Percentiles rank a stretch among this genome's conserved stretches.
These are phyloP conservation scores for Ophiocordyceps australis DNA, from an alignment of 2,329 filamentous ascomycete species.

Conservation along the genomic window DNA sequence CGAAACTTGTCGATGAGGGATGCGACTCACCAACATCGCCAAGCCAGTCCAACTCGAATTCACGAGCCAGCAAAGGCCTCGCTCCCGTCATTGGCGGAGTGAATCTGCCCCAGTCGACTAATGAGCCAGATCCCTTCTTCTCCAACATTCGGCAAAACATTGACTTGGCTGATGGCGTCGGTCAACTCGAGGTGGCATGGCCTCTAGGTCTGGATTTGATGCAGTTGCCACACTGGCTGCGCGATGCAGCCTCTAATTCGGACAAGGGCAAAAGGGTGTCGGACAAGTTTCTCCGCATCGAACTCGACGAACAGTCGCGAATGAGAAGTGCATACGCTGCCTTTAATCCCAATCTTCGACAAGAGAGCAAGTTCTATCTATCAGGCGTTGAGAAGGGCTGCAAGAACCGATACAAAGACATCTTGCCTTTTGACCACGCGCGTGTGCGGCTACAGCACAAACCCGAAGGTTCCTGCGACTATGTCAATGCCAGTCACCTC, in stretches of 20 bases:
- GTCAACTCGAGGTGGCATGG: constrained; percentile 47
- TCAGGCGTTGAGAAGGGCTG: constrained; percentile 86
- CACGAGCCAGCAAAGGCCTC: constrained; percentile 23
- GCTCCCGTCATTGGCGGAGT: constrained; percentile 77
- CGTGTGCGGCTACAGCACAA: constrained; percentile 63
- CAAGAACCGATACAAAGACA: constrained; percentile 97
- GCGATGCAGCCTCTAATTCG: constrained; percentile 41
- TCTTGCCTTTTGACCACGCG: constrained; percentile 88
- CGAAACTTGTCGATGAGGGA: constrained; percentile 40
- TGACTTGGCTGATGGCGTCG: constrained; percentile 84
- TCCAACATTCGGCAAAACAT: constrained; percentile 93
- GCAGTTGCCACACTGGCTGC: constrained; percentile 60
- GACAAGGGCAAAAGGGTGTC: constrained; percentile 70
- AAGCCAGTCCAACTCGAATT: constrained; percentile 3
- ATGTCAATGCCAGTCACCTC: constrained; percentile 86
- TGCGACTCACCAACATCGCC: constrained; percentile 18
- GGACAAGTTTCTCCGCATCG: constrained; percentile 68
- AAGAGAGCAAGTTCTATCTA: constrained; percentile 40
- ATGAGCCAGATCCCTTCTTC: constrained; percentile 75
- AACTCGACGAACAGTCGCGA: constrained; percentile 71
- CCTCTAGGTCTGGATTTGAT: constrained; percentile 26
- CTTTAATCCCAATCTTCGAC: constrained; percentile 20
- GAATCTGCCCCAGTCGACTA: constrained; percentile 51
- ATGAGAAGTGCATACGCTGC: constrained; percentile 62
- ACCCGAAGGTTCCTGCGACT: constrained; percentile 58